Base-by-base conservation (phyloP, 352 stramenopile species). In the Phytophthora citrophthora region DNA sequence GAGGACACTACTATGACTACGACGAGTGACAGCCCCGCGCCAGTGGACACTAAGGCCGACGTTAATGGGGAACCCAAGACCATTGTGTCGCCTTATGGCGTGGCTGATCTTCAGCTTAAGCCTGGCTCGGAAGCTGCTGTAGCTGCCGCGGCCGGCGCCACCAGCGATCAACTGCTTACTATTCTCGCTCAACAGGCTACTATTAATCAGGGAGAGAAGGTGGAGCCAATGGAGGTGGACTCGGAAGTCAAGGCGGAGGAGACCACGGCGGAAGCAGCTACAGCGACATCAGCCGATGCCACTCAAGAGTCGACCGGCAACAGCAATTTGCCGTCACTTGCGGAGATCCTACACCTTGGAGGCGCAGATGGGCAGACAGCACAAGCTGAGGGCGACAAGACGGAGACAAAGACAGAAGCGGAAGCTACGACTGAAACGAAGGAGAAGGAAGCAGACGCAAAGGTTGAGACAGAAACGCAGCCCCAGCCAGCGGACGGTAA, bases 341-440 rank as follows among this genome's bases (percentile, higher is more conserved):
- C 84, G 1, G 64, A 93, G 70, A 93, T 93, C 54, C 54, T 93
- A 45, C 84, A 93, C 53, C 70, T 93, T 4, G 73, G 77, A n/a
- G 81, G 78, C 1, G 50, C 54, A 9, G 66, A 74, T 51, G 66
- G 16, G 38, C 54, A 63, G 13, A 13, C 44, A 27, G 23, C 23
- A 13, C 12, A 32, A 59, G 45, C 20, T 20, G 18, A 63, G 45
- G 55, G 10, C 7, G 40, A 53, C 6, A 53, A 64, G 36, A n/a
- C 6, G 52, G 58, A 13, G 46, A 9, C 9, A 8, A 36, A 46
- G 29, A 32, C 23, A 3, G 54, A 59, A 36, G 26, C 26, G 39
- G 46, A 72, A 5, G 32, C 56, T 7, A 13, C 46, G 23, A 4
- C 39, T 7, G 24, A 43, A 27, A 18, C 34, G 16, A 32, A 40